Evolutionary conservation across 768 basidiomycete genomes (phyloP), one percentile per base, ranked within the genome.

Genomic region (Grammothele lineata): DNA sequence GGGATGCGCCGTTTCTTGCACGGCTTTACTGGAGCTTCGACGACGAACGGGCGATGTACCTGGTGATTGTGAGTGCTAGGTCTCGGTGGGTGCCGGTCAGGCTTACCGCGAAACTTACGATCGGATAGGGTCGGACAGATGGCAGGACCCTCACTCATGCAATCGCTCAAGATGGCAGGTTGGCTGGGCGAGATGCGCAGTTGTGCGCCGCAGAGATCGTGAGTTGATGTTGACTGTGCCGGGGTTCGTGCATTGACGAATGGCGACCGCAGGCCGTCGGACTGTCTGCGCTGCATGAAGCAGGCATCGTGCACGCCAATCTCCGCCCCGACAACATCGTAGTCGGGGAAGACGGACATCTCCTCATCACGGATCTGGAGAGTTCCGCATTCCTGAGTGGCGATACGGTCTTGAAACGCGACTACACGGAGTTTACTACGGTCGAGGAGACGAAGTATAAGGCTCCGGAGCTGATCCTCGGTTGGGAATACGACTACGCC

Each of bases 401-500:
- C 39, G 41, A 40, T 43, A 57, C 21, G 32, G 34, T 36, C 12
- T n/a, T 23, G 22, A 4, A 14, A 21, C 14, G 36, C 9, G 17
- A 5, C 15, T 2, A 22, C 2, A 9, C 17, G 17, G 19, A 17
- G 2, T 12, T 14, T 1, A 10, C 32, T 38, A 35, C 22, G 42
- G 27, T 14, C 27, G 36, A n/a, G 1, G 14, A 37, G 11, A 43
- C 21, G 21, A 33, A 8, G 34, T 77, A 73, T 54, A 67, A 63
- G 18, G 77, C 81, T 4, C 80, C 81, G 1, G 81, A 83, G 51
- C 49, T 77, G 0, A 48, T 80, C 11, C 63, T 82, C 8, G 75
- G 75, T 0, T 84, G 81, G 81, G 56, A 65, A 14, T 72, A 77
- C 43, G 74, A 78, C 51, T 64, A 57, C 19, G 63, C 70, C 12